Conservation (phyloP, 2,329 filamentous ascomycete species). For the Aureobasidium sp. region DNA sequence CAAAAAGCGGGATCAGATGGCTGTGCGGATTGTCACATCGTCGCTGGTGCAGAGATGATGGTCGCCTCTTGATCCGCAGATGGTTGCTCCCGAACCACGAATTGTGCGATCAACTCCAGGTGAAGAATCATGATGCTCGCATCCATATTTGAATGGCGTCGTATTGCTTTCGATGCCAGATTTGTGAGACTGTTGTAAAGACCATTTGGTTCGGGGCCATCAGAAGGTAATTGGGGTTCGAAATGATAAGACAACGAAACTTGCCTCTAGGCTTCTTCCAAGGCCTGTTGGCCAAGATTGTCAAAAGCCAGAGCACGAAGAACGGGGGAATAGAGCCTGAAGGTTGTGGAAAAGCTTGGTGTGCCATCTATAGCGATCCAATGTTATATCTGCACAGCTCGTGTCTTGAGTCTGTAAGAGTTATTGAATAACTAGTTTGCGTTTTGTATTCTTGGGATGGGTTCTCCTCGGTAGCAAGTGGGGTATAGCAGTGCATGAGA, state of each 20-base stretch:
- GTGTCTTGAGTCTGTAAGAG: background rate
- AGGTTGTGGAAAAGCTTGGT: background rate
- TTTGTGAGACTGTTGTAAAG: background rate
- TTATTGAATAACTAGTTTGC: background rate
- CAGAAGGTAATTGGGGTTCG: background rate
- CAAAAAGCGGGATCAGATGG: background rate
- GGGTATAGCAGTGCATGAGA: background rate
- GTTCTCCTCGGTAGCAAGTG: background rate
- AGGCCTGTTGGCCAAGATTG: background rate
- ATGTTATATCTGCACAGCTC: background rate
- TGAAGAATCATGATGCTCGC: background rate
- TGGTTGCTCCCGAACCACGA: background rate
- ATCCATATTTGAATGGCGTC: background rate
- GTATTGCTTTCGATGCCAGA: background rate
- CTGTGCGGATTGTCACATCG: background rate
- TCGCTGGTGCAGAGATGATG: background rate
- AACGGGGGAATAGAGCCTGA: background rate
- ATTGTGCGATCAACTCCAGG: background rate
- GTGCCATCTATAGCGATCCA: background rate
- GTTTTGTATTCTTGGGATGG: background rate
- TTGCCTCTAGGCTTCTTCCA: background rate
- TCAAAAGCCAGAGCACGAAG: background rate
- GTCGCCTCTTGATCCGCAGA: background rate
- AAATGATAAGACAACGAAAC: background rate
- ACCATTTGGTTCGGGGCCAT: background rate